Conservation (phyloP, 2,329 filamentous ascomycete genomes). For the Aureobasidium sp. region DNA sequence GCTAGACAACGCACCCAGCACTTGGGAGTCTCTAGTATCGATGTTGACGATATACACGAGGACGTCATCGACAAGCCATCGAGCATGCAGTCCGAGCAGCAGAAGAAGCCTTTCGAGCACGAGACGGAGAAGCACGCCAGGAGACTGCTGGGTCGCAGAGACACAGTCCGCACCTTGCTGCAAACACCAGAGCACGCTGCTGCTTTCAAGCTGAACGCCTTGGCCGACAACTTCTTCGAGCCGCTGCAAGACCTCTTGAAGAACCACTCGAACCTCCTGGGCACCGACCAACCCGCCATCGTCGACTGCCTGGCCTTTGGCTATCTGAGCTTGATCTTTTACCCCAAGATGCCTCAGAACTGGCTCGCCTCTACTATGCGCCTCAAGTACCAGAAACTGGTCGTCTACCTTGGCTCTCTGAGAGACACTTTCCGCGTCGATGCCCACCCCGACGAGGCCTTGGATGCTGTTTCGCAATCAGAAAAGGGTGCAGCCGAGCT, state of each 20-base stretch:
- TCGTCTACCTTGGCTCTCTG: constrained; percentile 31
- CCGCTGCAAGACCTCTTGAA: constrained; percentile 60
- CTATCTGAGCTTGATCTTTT: constrained; percentile 68
- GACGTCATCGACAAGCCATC: constrained; percentile 29
- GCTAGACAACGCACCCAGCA: constrained; percentile 60
- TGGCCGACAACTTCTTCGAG: constrained; percentile 64
- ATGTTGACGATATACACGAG: constrained; percentile 37
- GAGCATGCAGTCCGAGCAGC: constrained; percentile 21
- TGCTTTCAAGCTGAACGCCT: constrained; percentile 67
- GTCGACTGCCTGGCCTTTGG: constrained; percentile 76
- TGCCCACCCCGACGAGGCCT: constrained; percentile 7
- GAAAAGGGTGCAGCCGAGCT: background rate
- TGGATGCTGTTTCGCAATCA: background rate
- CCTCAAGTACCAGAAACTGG: constrained; percentile 38
- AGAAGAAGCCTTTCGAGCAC: constrained; percentile 24
- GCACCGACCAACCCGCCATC: constrained; percentile 47
- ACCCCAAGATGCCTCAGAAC: constrained; percentile 52
- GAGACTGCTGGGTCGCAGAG: constrained; percentile 49
- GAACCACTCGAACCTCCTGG: constrained; percentile 51
- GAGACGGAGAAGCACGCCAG: constrained; percentile 35
- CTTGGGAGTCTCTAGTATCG: constrained; percentile 41
- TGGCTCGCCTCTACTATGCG: constrained; percentile 56
- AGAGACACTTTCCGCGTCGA: constrained; percentile 19
- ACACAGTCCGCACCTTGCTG: constrained; percentile 56
- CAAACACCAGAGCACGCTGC: constrained; percentile 61